A percentile compares a stretch with the other conserved stretches of the same genome.
Evolutionary conservation across 495 filamentous ascomycete species (phyloP).

Genomic region (Ascodesmis nigricans): DNA sequence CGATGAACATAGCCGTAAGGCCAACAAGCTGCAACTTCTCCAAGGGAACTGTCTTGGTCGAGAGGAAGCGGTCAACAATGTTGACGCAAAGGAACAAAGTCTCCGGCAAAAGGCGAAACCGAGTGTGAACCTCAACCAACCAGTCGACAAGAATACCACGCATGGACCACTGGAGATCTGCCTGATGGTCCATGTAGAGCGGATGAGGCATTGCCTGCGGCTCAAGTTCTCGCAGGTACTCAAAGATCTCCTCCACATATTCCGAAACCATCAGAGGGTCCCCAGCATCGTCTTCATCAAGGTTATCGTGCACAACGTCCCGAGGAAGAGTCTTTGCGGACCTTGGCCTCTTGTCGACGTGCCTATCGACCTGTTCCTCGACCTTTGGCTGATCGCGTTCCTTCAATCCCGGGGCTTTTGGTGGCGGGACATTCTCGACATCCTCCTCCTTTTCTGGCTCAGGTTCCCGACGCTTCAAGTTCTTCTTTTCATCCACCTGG

Average conservation of each 20-base stretch:
- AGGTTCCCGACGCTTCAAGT: background rate
- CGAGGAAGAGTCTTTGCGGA: slow-evolving; percentile 2
- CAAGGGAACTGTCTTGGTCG: slow-evolving; percentile 74
- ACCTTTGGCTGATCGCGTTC: too few species aligned
- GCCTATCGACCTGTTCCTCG: slow-evolving; percentile 17
- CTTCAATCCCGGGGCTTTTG: too few species aligned
- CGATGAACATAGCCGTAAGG: slow-evolving; percentile 97
- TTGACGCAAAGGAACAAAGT: slow-evolving; percentile 93
- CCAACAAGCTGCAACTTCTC: slow-evolving; percentile 91
- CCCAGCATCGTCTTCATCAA: slow-evolving; percentile 70
- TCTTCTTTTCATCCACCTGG: slow-evolving; percentile 9
- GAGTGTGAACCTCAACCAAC: slow-evolving; percentile 93
- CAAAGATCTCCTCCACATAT: slow-evolving; percentile 93
- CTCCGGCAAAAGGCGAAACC: slow-evolving; percentile 92
- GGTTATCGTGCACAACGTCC: slow-evolving; percentile 25
- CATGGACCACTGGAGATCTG: slow-evolving; percentile 94
- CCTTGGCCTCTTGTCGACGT: slow-evolving; percentile 13
- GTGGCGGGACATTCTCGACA: slow-evolving; percentile 13
- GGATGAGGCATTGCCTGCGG: slow-evolving; percentile 66
- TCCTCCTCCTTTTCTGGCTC: slow-evolving; percentile 1
- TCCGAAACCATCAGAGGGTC: slow-evolving; percentile 96
- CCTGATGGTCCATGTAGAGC: slow-evolving; percentile 81
- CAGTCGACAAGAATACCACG: slow-evolving; percentile 94
- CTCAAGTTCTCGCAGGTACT: slow-evolving; percentile 80
- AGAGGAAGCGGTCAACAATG: slow-evolving; percentile 94